These are phyloP conservation scores for Kernera saxatilis DNA, from an alignment of 345 rosid genomes.

Conservation along the genomic window DNA sequence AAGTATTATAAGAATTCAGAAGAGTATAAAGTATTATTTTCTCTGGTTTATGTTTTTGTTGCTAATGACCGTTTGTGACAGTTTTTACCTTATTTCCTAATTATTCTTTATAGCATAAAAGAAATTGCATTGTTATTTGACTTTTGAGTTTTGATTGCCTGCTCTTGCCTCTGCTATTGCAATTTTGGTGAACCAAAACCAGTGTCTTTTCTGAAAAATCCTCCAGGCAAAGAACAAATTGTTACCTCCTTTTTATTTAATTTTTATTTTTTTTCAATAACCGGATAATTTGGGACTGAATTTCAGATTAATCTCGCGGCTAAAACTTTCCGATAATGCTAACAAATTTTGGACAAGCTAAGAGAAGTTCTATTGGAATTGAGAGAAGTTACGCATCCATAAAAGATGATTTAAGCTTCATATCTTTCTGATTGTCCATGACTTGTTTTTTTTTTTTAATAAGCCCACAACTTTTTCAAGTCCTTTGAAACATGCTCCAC, in stretches of 20 bases:
- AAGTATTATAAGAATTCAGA: too few species aligned
- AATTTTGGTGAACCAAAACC: background rate
- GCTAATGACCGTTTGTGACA: background rate
- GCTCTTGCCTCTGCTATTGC: background rate
- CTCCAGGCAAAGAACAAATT: background rate
- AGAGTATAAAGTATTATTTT: too few species aligned
- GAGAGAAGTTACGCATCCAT: background rate
- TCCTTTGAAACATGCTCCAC: background rate
- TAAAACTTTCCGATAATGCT: too few species aligned
- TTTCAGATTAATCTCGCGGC: background rate
- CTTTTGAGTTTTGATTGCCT: background rate
- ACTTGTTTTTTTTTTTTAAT: background rate
- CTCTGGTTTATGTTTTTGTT: background rate
- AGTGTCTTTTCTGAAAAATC: background rate
- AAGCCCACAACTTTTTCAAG: background rate
- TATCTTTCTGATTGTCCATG: background rate
- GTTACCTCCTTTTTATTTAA: background rate
- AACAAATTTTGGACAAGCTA: too few species aligned
- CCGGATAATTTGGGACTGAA: background rate
- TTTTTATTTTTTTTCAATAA: too few species aligned
- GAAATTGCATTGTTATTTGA: background rate
- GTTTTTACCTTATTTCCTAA: background rate
- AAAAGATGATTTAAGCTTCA: background rate
- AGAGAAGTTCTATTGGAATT: too few species aligned
- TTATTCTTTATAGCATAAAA: background rate